Percentiles rank a stretch among this genome's conserved stretches.
These are phyloP conservation scores for Golubevia sp. DNA, from an alignment of 1,284 basidiomycete species.

Conservation along the genomic window DNA sequence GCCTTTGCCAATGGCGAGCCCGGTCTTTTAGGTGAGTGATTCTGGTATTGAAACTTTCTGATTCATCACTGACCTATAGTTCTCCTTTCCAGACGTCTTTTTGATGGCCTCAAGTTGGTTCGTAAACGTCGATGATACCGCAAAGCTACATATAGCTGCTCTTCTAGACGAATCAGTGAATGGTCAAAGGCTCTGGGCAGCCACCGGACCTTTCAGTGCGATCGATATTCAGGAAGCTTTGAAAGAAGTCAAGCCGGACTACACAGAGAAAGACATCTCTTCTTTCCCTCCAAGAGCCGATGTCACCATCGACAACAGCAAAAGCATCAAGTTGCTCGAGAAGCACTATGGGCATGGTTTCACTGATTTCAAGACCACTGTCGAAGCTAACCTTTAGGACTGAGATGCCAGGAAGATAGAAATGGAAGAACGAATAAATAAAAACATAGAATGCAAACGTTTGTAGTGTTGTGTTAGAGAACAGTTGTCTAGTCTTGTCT, in stretches of 20 bases:
- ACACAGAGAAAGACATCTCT: neutral
- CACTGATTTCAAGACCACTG: no score
- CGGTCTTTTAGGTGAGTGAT: neutral
- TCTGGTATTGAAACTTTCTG: no score
- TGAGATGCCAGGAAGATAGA: no score
- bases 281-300: neutral
- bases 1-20: neutral
- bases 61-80: no score
- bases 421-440: no score
- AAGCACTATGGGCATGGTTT: neutral
- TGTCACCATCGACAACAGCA: neutral
- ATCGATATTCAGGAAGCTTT: neutral
- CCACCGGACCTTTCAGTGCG: neutral
- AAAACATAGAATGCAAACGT: no score
- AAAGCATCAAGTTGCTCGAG: neutral
- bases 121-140: slow-evolving; percentile 2
- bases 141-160: neutral
- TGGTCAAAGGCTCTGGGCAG: neutral
- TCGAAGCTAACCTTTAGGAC: no score
- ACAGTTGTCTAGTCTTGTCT: no score
- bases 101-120: neutral
- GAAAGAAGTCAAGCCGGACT: neutral
- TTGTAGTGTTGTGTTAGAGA: no score
- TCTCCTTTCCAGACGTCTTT: no score
- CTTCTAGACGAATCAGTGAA: neutral